A percentile compares a stretch with the other conserved stretches of the same genome.
These are phyloP conservation scores for Puccinia triticina DNA, from an alignment of 1,284 basidiomycete species.

Conservation along the genomic window DNA sequence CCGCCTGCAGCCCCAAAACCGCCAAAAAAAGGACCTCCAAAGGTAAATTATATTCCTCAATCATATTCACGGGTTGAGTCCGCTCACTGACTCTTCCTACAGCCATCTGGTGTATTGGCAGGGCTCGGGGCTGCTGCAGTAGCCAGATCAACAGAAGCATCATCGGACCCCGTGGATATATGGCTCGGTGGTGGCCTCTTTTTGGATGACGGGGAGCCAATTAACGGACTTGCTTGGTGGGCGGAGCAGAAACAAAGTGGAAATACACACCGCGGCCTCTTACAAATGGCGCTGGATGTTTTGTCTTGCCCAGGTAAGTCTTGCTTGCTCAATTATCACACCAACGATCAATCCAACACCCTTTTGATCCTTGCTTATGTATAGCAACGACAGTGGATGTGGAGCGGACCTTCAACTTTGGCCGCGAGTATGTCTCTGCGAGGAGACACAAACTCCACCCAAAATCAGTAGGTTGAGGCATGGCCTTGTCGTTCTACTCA, in stretches of 20 bases:
- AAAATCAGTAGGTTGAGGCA: too few relatives aligned
- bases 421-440: too few relatives aligned
- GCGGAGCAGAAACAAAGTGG: too few relatives aligned
- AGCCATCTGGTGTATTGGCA: constrained; percentile 2
- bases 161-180: too few relatives aligned
- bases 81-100: background rate
- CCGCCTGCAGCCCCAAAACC: background rate
- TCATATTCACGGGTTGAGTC: background rate
- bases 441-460: too few relatives aligned
- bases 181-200: too few relatives aligned
- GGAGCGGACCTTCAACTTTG: constrained; percentile 12
- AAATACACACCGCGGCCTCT: background rate
- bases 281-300: constrained; percentile 17
- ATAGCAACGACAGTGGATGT: constrained; percentile 9
- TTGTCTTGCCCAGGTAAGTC: constrained; percentile 12
- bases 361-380: background rate
- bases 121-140: too few relatives aligned
- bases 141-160: too few relatives aligned
- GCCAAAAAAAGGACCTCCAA: background rate
- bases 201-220: too few relatives aligned
- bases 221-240: too few relatives aligned
- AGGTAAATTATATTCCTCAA: background rate
- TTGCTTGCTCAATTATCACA: background rate
- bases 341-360: too few relatives aligned
- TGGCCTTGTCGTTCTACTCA: too few relatives aligned